These are phyloP conservation scores for Chenopodium berlandieri DNA, from an alignment of 148 eudicot genomes.

Conservation along the genomic window DNA sequence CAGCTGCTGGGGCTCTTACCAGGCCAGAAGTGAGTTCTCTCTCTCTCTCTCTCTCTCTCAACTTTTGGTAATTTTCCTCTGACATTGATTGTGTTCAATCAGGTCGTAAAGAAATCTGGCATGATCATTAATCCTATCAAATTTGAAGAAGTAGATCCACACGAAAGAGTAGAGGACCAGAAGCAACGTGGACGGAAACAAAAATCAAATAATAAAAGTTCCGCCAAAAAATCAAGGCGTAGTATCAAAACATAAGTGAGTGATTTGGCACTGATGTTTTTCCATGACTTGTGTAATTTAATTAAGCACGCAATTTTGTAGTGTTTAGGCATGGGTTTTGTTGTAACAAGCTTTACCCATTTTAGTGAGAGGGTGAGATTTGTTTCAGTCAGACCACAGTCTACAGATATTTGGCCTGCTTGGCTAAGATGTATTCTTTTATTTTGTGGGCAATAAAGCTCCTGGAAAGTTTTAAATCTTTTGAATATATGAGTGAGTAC, in stretches of 20 bases:
- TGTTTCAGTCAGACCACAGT: no score
- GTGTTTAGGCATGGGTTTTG: conserved; percentile 1
- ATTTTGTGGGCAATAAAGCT: not conserved
- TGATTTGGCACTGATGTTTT: not conserved
- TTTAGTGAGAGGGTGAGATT: not conserved
- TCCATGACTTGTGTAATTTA: not conserved
- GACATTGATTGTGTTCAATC: conserved; percentile 24
- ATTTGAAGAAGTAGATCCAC: conserved; percentile 63
- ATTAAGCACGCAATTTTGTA: conserved; percentile 26
- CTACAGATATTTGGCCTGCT: not conserved
- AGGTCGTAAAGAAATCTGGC: conserved; percentile 91
- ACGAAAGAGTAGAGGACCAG: conserved; percentile 43
- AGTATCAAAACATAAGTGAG: conserved; percentile 6
- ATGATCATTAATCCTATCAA: conserved; percentile 74
- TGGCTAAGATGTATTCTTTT: not conserved
- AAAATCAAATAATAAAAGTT: conserved; percentile 34
- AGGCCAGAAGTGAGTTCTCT: conserved; percentile 71
- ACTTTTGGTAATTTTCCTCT: not conserved
- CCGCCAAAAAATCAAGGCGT: conserved; percentile 22
- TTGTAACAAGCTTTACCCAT: not conserved
- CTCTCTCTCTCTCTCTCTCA: not conserved
- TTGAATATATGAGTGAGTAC: not conserved
- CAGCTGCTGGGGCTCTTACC: conserved; percentile 61
- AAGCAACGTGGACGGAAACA: conserved; percentile 40
- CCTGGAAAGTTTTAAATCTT: not conserved